Evolutionary conservation across 768 basidiomycete species (phyloP), one percentile per base, ranked within the genome.

Genomic region (Mycena belliarum): DNA sequence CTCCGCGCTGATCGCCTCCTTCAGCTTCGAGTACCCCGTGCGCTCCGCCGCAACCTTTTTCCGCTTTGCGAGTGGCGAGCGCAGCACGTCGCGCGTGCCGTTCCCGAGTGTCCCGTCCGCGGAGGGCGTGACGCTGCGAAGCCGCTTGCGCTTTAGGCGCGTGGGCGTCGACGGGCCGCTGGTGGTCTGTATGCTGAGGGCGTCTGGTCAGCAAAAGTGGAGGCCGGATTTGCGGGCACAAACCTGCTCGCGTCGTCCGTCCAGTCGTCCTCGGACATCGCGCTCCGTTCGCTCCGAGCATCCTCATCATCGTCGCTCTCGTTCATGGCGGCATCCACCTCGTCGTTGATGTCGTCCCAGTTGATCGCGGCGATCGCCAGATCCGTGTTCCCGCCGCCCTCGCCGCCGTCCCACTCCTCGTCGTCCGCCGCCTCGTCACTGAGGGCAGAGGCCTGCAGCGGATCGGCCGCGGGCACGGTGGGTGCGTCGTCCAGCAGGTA

Each of bases 321-420:
- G 60, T 86, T 87, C 83, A 95, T 85, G 37, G 90, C 88, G 41
- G 87, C 93, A 60, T 93, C 91, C 33, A 95, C 87, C 67, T 95
- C 95, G 57, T 88, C 84, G 67, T 91, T 90, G 64, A 92, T 87
- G 64, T 86, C 87, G 63, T 86, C 83, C 88, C 92, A 93, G 69
- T 93, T 81, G 54, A 92, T 85, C 44, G 84, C 84, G 56, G 73
- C 79, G 55, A 87, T 75, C 68, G 82, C 82, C 45, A 88, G 71
- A 29, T 68, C 61, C 50, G 65, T 62, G 49, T 71, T 59, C 32
- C 52, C 49, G 18, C 40, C 43, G 32, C 47, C 52, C 21, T 49
- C 50, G 24, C 46, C 25, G 7, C n/a, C 49, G 16, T 51, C 53
- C 59, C 59, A 60, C 20, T 60, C 52, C 52, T 67, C 65, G 55